A percentile compares a stretch with the other conserved stretches of the same genome.
These are phyloP conservation scores for Vitellaria paradoxa DNA, from an alignment of 179 eudicot species.

Conservation along the genomic window DNA sequence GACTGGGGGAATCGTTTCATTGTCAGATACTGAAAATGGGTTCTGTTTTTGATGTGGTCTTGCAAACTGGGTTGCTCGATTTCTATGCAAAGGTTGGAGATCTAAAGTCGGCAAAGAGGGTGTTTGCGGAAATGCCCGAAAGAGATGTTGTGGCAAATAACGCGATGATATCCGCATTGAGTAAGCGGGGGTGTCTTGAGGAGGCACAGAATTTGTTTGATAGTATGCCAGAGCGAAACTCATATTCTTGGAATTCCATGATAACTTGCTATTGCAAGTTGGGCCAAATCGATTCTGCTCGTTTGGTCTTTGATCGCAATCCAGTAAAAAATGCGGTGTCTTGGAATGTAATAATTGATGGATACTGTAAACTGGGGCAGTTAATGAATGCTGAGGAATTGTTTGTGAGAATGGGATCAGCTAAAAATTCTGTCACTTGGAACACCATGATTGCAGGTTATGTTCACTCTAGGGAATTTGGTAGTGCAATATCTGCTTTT, in stretches of 20 bases:
- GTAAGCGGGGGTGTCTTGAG: constrained; percentile 12
- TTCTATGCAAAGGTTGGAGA: constrained; percentile 19
- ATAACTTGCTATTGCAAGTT: constrained; percentile 18
- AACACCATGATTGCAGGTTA: constrained; percentile 34
- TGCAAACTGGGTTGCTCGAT: constrained; percentile 20
- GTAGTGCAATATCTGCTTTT: constrained; percentile 21
- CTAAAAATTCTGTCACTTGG: constrained; percentile 30
- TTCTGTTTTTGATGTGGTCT: constrained; percentile 13
- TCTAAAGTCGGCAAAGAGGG: constrained; percentile 11
- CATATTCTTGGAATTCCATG: constrained; percentile 28
- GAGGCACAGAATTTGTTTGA: constrained; percentile 15
- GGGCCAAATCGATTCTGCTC: constrained; percentile 20
- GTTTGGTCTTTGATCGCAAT: constrained; percentile 20
- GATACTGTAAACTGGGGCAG: constrained; percentile 28
- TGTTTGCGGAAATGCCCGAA: constrained; percentile 16
- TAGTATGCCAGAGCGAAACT: constrained; percentile 16
- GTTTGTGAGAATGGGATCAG: constrained; percentile 18
- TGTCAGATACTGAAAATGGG: constrained; percentile 21
- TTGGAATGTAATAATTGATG: constrained; percentile 34
- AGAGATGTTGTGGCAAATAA: constrained; percentile 23
- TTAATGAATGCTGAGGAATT: constrained; percentile 26
- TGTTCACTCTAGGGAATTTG: constrained; percentile 20
- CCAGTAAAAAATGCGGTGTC: constrained; percentile 30
- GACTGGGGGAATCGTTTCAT: constrained; percentile 14
- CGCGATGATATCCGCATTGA: constrained; percentile 17